These are phyloP conservation scores for Sporothrix inflata DNA, from an alignment of 2,329 filamentous ascomycete genomes.

Conservation along the genomic window DNA sequence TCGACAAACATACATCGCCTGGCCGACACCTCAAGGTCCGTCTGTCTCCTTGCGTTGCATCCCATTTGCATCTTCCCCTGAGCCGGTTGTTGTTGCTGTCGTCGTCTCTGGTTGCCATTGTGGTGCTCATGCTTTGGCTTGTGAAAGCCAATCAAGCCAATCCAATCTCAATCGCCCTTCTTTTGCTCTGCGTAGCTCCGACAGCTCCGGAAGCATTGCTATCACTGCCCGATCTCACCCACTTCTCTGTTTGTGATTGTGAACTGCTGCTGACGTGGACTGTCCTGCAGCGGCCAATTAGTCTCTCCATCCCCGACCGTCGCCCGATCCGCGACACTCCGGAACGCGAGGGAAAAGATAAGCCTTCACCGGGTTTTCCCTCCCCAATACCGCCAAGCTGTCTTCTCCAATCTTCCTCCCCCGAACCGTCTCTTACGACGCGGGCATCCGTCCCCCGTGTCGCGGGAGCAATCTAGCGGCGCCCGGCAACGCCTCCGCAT, in stretches of 20 bases:
- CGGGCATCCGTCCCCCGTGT: slow-evolving; percentile 70
- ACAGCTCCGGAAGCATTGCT: not conserved
- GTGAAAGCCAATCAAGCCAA: not conserved
- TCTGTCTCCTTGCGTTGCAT: not conserved
- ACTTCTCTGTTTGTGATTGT: not conserved
- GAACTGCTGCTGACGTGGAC: slow-evolving; percentile 16
- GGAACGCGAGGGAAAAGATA: slow-evolving; percentile 18
- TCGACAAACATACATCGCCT: not conserved
- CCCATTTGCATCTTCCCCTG: not conserved
- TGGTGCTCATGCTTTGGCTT: slow-evolving; percentile 2
- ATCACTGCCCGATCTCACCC: not conserved
- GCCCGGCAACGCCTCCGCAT: slow-evolving; percentile 35
- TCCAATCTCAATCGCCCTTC: not conserved
- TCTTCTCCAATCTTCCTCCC: slow-evolving; percentile 86
- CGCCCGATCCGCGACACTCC: slow-evolving; percentile 1
- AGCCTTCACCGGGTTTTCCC: slow-evolving; percentile 19
- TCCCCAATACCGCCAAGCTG: slow-evolving; percentile 85
- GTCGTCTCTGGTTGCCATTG: not conserved
- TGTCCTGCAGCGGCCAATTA: slow-evolving; percentile 9
- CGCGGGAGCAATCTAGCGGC: slow-evolving; percentile 53
- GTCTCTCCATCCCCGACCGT: slow-evolving; percentile 1
- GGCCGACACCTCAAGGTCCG: slow-evolving; percentile 3
- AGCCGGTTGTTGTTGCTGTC: too few species aligned
- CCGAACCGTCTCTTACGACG: slow-evolving; percentile 89
- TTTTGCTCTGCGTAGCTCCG: slow-evolving; percentile 4